These are phyloP conservation scores for Aspergillus hortae DNA, from an alignment of 2,329 filamentous ascomycete genomes.

Conservation along the genomic window DNA sequence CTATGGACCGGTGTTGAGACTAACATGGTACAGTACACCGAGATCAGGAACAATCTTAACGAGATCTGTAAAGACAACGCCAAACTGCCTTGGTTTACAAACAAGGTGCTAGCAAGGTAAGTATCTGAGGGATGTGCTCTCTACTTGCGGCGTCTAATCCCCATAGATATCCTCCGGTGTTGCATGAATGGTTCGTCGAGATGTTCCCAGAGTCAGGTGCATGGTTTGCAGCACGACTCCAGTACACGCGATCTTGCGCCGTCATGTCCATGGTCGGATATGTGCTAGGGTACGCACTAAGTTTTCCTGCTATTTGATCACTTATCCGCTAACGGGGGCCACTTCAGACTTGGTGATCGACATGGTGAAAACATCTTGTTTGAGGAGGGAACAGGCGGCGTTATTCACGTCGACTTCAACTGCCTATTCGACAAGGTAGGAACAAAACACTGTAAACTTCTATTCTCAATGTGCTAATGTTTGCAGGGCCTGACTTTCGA, in stretches of 20 bases:
- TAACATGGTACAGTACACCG: constrained; percentile 56
- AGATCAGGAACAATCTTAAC: constrained; percentile 59
- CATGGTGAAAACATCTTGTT: constrained; percentile 97
- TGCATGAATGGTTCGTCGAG: constrained; percentile 93
- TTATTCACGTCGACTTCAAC: constrained; percentile 99
- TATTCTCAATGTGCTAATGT: background rate
- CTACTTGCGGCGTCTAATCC: background rate
- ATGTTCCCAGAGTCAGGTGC: constrained; percentile 88
- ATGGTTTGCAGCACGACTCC: constrained; percentile 85
- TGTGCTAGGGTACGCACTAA: constrained; percentile 61
- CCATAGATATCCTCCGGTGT: constrained; percentile 69
- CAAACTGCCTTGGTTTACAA: constrained; percentile 69
- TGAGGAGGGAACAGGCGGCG: constrained; percentile 87
- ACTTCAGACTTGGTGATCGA: constrained; percentile 71
- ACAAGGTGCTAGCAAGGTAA: constrained; percentile 52
- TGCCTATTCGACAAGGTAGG: constrained; percentile 88
- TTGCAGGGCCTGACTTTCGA: constrained; percentile 76
- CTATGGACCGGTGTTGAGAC: background rate
- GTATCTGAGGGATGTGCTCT: constrained; percentile 1
- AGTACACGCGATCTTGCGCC: constrained; percentile 88
- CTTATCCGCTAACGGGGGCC: constrained; percentile 3
- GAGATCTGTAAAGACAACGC: constrained; percentile 61
- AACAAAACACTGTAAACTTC: background rate
- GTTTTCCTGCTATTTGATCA: no score
- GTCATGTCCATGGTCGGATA: constrained; percentile 99